Evolutionary conservation across 805 yeast genomes (phyloP), one percentile per base, ranked within the genome.

Genomic region (Zygoascus tannicola): DNA sequence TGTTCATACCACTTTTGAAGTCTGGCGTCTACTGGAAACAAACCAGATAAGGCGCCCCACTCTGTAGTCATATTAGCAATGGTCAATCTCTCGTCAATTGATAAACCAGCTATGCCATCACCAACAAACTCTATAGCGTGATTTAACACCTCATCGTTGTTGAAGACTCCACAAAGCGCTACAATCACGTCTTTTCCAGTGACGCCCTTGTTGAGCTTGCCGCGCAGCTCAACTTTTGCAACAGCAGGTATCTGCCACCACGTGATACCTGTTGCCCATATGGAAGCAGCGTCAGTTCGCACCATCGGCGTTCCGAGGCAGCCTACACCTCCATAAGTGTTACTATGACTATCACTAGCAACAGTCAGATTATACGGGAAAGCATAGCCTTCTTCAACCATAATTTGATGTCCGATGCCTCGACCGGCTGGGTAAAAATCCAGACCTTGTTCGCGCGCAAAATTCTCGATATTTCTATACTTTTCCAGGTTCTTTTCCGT

Each of bases 211-310:
- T 94, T 95, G 46, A 92, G 73, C 53, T 75, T 64, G 35, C 96
- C 96, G 51, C 74, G 70, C 44, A 92, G 73, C 62, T 85, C 94
- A 7, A 92, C 97, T 56, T 80, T 78, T 30, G 97, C 98, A 20
- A 92, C 97, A 0, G 98, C 97, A 2, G 99, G 99, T 44, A 92
- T 85, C 75, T 94, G 98, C 98, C 98, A 92, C 99, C 99, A 92
- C 3, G 98, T 92, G 67, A 87, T 94, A 34, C 97, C 97, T 0
- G 99, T 92, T 10, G 99, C 97, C 99, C 99, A 92, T 52, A 92
- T 90, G 7, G 97, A 78, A 3, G 99, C 99, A 19, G 97, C 98
- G 65, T 92, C 99, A 0, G 99, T 92, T 65, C 99, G 77, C 45
- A 92, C 99, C 44, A 92, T 83, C 7, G 99, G 97, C 2, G 98